Evolutionary conservation across 345 rosid genomes (phyloP).

Genomic region (Erodium maritimum): DNA sequence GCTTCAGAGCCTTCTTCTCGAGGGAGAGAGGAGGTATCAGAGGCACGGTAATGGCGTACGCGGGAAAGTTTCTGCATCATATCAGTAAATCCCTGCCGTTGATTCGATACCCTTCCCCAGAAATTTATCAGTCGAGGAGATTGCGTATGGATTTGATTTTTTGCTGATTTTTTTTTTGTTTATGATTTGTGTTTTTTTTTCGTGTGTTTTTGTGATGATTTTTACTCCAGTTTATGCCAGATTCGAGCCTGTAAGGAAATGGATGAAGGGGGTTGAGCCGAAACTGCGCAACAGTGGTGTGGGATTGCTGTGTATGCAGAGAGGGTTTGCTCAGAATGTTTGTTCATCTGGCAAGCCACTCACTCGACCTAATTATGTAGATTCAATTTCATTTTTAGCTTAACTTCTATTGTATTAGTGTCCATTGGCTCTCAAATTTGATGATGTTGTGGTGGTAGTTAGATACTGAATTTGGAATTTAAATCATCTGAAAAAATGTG

Average conservation of each 20-base stretch:
- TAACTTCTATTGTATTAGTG: background rate
- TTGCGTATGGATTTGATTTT: background rate
- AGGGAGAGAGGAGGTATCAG: too few relatives aligned
- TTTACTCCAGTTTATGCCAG: slow-evolving; percentile 10
- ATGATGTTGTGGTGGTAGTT: background rate
- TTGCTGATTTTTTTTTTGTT: background rate
- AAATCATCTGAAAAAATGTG: background rate
- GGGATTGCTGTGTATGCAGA: slow-evolving; percentile 6
- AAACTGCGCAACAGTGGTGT: background rate
- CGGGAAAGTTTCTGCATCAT: slow-evolving; percentile 7
- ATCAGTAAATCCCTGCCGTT: slow-evolving; percentile 5
- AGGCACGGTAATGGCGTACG: background rate
- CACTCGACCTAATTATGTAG: background rate
- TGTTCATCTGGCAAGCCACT: background rate
- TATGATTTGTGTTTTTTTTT: background rate
- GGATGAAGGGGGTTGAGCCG: slow-evolving; percentile 13
- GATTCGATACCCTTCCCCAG: background rate
- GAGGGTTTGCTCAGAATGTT: background rate
- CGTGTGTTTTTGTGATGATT: background rate
- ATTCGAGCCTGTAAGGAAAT: slow-evolving; percentile 15
- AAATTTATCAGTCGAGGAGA: background rate
- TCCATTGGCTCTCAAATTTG: background rate
- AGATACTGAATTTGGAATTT: background rate
- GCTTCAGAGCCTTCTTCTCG: too few relatives aligned
- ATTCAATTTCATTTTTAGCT: too few relatives aligned